Percentiles rank a stretch among this genome's conserved stretches.
Evolutionary conservation across 768 basidiomycete species (phyloP).

Genomic region (Coprinellus micaceus): DNA sequence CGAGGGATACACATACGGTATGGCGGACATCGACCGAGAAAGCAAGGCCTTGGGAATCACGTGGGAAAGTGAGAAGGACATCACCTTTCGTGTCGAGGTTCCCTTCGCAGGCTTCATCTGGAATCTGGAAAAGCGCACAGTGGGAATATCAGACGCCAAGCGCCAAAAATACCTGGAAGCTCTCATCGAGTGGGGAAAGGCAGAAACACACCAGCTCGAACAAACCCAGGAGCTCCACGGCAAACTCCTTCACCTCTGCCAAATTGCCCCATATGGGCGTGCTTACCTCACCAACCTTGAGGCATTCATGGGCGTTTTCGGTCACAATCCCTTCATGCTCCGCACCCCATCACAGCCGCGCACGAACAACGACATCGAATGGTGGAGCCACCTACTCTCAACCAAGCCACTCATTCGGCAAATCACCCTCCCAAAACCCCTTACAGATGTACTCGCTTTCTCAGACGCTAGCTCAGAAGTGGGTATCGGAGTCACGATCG

Average conservation of each 20-base stretch:
- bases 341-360: conserved; percentile 8
- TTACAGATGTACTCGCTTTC: conserved; percentile 29
- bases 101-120: conserved; percentile 19
- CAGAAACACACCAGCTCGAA: conserved; percentile 21
- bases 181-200: conserved; percentile 19
- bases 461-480: conserved; percentile 34
- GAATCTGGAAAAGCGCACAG: conserved; percentile 13
- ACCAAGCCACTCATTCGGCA: not conserved
- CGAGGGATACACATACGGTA: conserved; percentile 8
- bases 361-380: conserved; percentile 22
- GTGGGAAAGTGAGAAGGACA: conserved; percentile 17
- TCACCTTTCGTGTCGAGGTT: conserved; percentile 10
- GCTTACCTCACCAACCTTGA: conserved; percentile 38
- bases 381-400: conserved; percentile 26
- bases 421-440: conserved; percentile 21
- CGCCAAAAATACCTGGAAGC: conserved; percentile 21
- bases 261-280: conserved; percentile 22
- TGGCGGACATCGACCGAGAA: conserved; percentile 29
- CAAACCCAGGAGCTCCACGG: conserved; percentile 34
- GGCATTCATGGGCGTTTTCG: conserved; percentile 24
- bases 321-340: conserved; percentile 27
- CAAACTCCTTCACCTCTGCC: conserved; percentile 31
- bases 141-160: conserved; percentile 9
- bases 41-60: conserved; percentile 23
- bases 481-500: conserved; percentile 29